Base-by-base conservation (phyloP, 2,329 filamentous ascomycete genomes). In the Elsinoe batatas region DNA sequence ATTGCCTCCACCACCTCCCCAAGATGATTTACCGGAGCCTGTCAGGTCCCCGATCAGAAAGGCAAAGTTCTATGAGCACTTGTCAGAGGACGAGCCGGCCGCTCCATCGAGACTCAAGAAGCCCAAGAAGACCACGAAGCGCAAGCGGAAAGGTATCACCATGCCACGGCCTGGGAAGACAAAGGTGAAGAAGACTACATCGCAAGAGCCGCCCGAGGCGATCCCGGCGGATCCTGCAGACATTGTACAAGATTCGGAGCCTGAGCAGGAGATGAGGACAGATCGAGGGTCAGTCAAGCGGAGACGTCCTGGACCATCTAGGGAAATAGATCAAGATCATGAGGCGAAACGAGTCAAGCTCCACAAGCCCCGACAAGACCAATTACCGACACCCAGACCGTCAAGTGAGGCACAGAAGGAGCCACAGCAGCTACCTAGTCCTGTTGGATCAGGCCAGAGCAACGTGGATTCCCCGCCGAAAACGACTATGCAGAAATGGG, bases 51-150 rank as follows among this genome's bases (percentile, higher is more conserved):
- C 42, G 8, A 42, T 55, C 10, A 40, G 53, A 20, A 55, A 55
- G 15, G 53, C 53, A 35, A 55, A 55, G 40, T 55, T 55, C 40
- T 37, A 55, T n/a, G 53, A 55, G 40, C 53, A 55, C 42, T 37
- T 55, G 42, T 42, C 38, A 37, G 53, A 55, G 10, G 32, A 37
- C 33, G 42, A 44, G 22, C 40, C 53, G 5, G 13, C 38, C 5
- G 36, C 51, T n/a, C 17, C 13, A 12, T 32, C 36, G 2, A 55
- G 36, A 22, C 32, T 44, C 12, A 46, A 37, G 53, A 55, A 47
- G 32, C 42, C 53, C 5, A 42, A 44, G 18, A 55, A 55, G 26
- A 35, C 20, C 2, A 42, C 51, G 13, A 54, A 22, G 22, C 36
- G 22, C n/a, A 55, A 55, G 32, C 17, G 38, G 11, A 55, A 37